phyloP scores from a whole-genome alignment of 2,329 filamentous ascomycete genomes.

The Clonostachys sp. region DNA sequence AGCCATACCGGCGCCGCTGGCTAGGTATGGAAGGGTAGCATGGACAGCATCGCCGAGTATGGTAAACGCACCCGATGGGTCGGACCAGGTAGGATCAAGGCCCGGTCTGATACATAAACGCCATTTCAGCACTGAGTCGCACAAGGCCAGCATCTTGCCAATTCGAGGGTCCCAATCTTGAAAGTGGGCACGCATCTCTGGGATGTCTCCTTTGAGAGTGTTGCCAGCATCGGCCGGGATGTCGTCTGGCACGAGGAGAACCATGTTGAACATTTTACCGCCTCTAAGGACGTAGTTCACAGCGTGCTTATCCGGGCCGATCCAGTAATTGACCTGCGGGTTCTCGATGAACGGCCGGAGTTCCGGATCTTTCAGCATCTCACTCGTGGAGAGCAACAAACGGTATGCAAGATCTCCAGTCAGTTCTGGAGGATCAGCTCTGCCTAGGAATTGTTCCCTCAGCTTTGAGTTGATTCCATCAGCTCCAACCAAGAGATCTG shows the following conservation, averaged over 20 bases:
- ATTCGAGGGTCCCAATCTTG: constrained; percentile 54
- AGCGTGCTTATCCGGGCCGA: constrained; percentile 45
- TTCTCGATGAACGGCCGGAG: constrained; percentile 35
- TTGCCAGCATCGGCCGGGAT: constrained; percentile 13
- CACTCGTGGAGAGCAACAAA: constrained; percentile 39
- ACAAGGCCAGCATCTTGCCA: constrained; percentile 50
- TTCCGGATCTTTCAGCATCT: constrained; percentile 39
- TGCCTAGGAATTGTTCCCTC: constrained; percentile 37
- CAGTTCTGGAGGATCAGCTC: constrained; percentile 34
- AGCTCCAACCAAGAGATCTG: constrained; percentile 40
- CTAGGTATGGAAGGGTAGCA: constrained; percentile 59
- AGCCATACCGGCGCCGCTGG: constrained; percentile 52
- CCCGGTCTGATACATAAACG: constrained; percentile 50
- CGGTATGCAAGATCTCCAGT: constrained; percentile 55
- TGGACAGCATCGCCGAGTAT: constrained; percentile 62
- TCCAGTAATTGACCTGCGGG: constrained; percentile 48
- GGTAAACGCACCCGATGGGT: constrained; percentile 49
- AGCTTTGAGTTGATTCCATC: constrained; percentile 29
- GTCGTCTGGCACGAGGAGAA: constrained; percentile 39
- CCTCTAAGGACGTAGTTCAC: constrained; percentile 39
- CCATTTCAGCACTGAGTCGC: constrained; percentile 57
- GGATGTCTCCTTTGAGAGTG: constrained; percentile 40
- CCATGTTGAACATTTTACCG: constrained; percentile 38
- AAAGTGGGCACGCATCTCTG: constrained; percentile 42
- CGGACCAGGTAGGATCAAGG: constrained; percentile 47